These are phyloP conservation scores for Medicago lupulina DNA, from an alignment of 306 rosid species.

Conservation along the genomic window DNA sequence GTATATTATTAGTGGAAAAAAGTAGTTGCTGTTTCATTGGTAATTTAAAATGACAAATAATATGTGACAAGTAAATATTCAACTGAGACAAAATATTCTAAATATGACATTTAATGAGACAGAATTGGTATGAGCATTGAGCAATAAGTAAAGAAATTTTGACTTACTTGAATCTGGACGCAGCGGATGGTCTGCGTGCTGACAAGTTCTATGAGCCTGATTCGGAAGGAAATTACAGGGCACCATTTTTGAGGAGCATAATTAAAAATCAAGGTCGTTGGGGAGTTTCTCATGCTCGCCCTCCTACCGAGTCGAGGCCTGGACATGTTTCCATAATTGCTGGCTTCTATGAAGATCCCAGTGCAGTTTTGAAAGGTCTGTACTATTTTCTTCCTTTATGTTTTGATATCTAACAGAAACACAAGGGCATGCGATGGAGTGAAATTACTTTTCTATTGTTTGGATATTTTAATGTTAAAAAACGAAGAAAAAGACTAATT, in stretches of 20 bases:
- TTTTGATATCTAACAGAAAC: background rate
- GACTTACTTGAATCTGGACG: conserved; percentile 24
- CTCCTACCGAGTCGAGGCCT: conserved; percentile 95
- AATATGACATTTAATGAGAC: background rate
- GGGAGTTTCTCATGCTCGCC: conserved; percentile 98
- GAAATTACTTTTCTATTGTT: background rate
- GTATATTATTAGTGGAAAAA: background rate
- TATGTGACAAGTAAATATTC: background rate
- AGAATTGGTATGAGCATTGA: background rate
- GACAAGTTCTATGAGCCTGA: conserved; percentile 92
- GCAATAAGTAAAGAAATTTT: background rate
- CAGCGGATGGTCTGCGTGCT: conserved; percentile 94
- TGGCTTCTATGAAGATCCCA: conserved; percentile 95
- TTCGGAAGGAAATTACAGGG: conserved; percentile 66
- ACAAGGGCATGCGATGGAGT: background rate
- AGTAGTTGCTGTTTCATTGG: background rate
- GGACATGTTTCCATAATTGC: conserved; percentile 88
- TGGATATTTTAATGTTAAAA: background rate
- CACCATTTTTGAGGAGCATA: conserved; percentile 77
- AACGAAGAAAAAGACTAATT: background rate
- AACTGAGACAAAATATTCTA: background rate
- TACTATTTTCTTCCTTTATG: background rate
- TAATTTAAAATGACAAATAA: background rate
- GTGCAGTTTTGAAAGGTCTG: conserved; percentile 89
- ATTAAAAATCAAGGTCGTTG: conserved; percentile 79